phyloP scores from a whole-genome alignment of 768 basidiomycete species.

The Favolaschia claudopus region DNA sequence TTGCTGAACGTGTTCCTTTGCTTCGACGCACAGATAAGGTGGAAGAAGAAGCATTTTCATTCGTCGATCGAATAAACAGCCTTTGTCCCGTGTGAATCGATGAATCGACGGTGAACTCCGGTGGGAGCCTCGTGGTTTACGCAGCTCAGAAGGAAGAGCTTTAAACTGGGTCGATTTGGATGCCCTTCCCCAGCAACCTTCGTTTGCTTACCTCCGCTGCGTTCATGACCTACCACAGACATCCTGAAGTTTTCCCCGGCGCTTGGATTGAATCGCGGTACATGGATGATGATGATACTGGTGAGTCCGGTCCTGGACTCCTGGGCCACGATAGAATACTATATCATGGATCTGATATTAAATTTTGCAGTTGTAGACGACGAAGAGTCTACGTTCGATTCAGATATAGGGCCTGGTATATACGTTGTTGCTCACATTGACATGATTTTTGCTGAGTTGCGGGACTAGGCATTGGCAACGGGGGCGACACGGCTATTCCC shows the following conservation, averaged over 20 bases:
- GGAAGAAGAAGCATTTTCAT: not conserved
- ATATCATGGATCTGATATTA: no score
- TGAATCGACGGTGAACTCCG: not conserved
- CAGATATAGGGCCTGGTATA: no score
- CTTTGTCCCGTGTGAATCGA: no score
- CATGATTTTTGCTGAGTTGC: no score
- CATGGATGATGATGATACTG: not conserved
- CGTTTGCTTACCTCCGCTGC: not conserved
- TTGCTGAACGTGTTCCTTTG: not conserved
- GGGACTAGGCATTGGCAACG: no score
- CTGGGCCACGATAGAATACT: not conserved
- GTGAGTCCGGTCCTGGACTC: not conserved
- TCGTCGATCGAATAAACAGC: no score
- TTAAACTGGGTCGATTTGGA: not conserved
- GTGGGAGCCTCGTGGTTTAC: not conserved
- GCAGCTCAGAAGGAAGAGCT: not conserved
- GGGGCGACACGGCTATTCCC: not conserved
- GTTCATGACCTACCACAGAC: slow-evolving; percentile 7
- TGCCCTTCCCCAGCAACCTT: slow-evolving; percentile 2
- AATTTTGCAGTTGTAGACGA: no score
- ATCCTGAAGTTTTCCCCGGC: slow-evolving; percentile 13
- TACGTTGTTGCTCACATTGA: no score
- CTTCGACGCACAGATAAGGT: not conserved
- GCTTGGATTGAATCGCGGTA: slow-evolving; percentile 19
- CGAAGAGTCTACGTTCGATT: no score